Evolutionary conservation across 331 rosid genomes (phyloP).

Genomic region (Malus hybrid): DNA sequence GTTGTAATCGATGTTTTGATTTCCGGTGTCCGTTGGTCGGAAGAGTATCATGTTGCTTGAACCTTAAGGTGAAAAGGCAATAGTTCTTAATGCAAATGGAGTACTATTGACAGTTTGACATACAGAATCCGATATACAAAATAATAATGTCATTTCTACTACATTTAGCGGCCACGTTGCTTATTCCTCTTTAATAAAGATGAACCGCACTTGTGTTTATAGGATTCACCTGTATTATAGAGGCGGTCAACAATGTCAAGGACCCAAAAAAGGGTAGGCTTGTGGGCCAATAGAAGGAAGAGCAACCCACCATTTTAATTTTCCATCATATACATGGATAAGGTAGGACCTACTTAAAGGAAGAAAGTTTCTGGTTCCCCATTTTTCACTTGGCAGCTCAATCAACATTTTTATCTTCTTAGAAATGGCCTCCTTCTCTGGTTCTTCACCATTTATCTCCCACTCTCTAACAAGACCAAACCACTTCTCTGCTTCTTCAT

Average conservation of each 20-base stretch:
- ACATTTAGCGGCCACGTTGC: neutral
- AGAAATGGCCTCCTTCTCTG: constrained; percentile 69
- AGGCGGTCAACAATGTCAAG: neutral
- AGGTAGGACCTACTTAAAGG: constrained; percentile 36
- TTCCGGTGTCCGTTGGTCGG: constrained; percentile 23
- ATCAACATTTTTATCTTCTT: constrained; percentile 4
- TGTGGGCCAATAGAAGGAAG: neutral
- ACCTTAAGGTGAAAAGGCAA: constrained; percentile 18
- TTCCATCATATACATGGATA: constrained; percentile 33
- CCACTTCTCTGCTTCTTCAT: constrained; percentile 53
- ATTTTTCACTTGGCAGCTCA: neutral
- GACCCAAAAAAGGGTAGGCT: neutral
- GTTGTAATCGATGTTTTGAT: constrained; percentile 45
- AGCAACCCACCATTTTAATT: constrained; percentile 9
- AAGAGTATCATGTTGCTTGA: constrained; percentile 7
- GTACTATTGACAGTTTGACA: neutral
- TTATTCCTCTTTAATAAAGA: too few relatives aligned
- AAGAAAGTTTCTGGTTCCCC: neutral
- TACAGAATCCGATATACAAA: neutral
- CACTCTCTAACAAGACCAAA: constrained; percentile 50
- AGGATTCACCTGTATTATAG: neutral
- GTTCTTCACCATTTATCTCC: constrained; percentile 61
- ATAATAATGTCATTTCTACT: too few relatives aligned
- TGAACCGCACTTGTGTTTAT: accelerated
- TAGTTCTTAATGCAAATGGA: constrained; percentile 15